Conservation (phyloP, 805 yeast species). For the Scheffersomyces lignosus region DNA sequence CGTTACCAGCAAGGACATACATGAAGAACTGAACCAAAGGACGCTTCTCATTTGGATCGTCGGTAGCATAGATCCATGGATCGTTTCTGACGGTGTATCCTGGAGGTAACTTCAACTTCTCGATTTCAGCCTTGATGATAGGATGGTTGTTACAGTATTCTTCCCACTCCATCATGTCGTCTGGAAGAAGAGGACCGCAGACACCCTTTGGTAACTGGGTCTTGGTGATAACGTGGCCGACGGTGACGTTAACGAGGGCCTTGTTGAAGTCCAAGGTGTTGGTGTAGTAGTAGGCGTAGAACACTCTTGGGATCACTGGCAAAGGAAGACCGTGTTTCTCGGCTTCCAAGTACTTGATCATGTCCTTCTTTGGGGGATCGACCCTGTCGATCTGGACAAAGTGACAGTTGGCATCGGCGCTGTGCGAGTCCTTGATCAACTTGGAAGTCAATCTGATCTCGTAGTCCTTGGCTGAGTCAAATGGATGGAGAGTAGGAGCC, state of each 20-base stretch:
- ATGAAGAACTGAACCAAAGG: slow-evolving; percentile 72
- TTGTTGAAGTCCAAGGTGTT: slow-evolving; percentile 58
- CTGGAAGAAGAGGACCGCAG: slow-evolving; percentile 72
- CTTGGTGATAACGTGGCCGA: slow-evolving; percentile 60
- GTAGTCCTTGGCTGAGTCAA: slow-evolving; percentile 57
- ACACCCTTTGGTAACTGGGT: slow-evolving; percentile 57
- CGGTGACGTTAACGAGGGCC: slow-evolving; percentile 66
- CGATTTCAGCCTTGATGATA: slow-evolving; percentile 59
- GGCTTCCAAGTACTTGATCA: slow-evolving; percentile 66
- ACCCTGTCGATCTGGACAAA: slow-evolving; percentile 65
- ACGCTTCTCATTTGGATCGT: slow-evolving; percentile 58
- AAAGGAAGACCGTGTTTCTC: slow-evolving; percentile 51
- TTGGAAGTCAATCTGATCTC: slow-evolving; percentile 60
- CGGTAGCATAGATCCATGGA: slow-evolving; percentile 88
- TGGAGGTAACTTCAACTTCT: slow-evolving; percentile 62
- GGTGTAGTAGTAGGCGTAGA: slow-evolving; percentile 62
- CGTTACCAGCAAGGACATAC: slow-evolving; percentile 64
- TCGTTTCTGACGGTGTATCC: slow-evolving; percentile 59
- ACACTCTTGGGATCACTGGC: slow-evolving; percentile 67
- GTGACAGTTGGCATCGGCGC: slow-evolving; percentile 54
- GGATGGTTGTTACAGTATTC: slow-evolving; percentile 53
- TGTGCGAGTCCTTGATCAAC: slow-evolving; percentile 58
- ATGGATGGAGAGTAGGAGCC: slow-evolving; percentile 44
- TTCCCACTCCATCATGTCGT: slow-evolving; percentile 59
- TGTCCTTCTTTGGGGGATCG: slow-evolving; percentile 78